Conservation (phyloP, 495 filamentous ascomycete species). For the Echria macrotheca region DNA sequence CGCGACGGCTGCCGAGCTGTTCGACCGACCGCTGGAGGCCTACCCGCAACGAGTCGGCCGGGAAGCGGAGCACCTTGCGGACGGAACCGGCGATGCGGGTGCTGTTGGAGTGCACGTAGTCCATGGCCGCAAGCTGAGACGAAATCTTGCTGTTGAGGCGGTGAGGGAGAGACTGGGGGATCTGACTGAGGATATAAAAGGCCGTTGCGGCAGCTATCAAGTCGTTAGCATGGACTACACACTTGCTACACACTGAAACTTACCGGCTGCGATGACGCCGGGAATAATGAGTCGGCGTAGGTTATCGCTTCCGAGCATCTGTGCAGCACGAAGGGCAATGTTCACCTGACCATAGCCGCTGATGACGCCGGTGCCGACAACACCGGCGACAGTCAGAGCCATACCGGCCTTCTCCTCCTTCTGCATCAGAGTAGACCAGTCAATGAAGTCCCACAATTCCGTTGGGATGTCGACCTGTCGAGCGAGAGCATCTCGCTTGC, state of each 20-base stretch:
- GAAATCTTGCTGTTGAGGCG: conserved; percentile 83
- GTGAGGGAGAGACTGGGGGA: conserved; percentile 81
- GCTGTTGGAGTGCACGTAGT: conserved; percentile 89
- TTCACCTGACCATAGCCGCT: conserved; percentile 87
- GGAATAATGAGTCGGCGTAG: conserved; percentile 77
- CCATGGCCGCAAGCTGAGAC: conserved; percentile 66
- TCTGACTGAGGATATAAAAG: conserved; percentile 75
- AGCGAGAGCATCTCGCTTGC: conserved; percentile 70
- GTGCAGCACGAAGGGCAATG: conserved; percentile 71
- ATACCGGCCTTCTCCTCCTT: conserved; percentile 90
- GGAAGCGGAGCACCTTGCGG: conserved; percentile 78
- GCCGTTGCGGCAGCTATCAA: conserved; percentile 60
- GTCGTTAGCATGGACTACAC: background rate
- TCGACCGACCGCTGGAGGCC: conserved; percentile 77
- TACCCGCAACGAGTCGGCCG: conserved; percentile 73
- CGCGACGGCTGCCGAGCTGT: conserved; percentile 66
- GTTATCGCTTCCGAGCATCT: conserved; percentile 78
- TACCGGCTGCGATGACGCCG: conserved; percentile 70
- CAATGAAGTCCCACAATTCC: conserved; percentile 90
- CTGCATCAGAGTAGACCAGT: conserved; percentile 74
- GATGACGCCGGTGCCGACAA: conserved; percentile 72
- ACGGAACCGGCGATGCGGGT: conserved; percentile 75
- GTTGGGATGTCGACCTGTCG: conserved; percentile 81
- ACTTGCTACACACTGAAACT: conserved; percentile 29
- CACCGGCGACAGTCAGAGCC: conserved; percentile 87